Percentiles rank a stretch among this genome's conserved stretches.
These are phyloP conservation scores for Diaporthe longicolla DNA, from an alignment of 2,329 filamentous ascomycete genomes.

Conservation along the genomic window DNA sequence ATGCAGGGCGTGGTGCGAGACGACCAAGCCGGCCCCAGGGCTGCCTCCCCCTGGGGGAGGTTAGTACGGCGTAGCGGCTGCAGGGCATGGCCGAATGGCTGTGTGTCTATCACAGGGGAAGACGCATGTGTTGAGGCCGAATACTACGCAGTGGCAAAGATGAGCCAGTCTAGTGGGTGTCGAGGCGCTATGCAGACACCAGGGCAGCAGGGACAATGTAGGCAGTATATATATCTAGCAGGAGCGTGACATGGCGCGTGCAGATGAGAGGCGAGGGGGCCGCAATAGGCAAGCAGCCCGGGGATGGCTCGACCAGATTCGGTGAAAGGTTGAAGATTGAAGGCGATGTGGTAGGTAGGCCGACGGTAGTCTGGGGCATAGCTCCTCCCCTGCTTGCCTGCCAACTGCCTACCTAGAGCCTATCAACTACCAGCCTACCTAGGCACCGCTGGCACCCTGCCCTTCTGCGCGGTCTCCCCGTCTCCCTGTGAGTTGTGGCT, in stretches of 20 bases:
- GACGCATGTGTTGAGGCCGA: slow-evolving; percentile 4
- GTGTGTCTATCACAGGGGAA: background rate
- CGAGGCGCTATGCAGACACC: slow-evolving; percentile 2
- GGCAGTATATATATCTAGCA: slow-evolving; percentile 2
- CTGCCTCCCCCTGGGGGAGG: background rate
- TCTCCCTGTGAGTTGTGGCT: background rate
- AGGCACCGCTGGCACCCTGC: no score
- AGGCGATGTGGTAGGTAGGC: background rate
- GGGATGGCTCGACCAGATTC: slow-evolving; percentile 29
- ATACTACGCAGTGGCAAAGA: slow-evolving; percentile 27
- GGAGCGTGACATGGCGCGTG: background rate
- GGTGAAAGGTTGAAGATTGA: background rate
- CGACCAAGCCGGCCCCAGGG: background rate
- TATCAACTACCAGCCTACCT: no score
- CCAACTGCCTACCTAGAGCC: no score
- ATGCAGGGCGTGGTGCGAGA: background rate
- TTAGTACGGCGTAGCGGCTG: background rate
- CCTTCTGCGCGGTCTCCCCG: no score
- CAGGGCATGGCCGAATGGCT: background rate
- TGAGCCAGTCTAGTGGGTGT: background rate
- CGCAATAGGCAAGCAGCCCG: slow-evolving; percentile 28
- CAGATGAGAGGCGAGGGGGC: slow-evolving; percentile 1
- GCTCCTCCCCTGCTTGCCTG: no score
- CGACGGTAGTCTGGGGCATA: no score
- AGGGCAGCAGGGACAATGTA: background rate